phyloP scores from a whole-genome alignment of 495 filamentous ascomycete genomes.

The Pseudotulostoma volvatum region DNA sequence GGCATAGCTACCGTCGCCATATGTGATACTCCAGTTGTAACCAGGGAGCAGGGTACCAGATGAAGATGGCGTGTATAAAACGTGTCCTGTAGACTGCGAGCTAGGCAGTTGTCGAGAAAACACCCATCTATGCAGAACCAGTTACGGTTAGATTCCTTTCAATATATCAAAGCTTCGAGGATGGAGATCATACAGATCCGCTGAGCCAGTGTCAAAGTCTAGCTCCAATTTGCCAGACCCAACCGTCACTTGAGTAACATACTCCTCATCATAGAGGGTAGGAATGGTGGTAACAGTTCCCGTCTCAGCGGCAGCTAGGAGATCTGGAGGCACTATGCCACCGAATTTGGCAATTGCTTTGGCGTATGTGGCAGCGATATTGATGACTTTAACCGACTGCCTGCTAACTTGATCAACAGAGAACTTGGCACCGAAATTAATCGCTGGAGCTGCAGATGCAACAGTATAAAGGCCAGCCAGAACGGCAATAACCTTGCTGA shows the following conservation, averaged over 20 bases:
- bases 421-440: not conserved
- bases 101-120: not conserved
- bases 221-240: slow-evolving; percentile 33
- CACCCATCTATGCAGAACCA: not conserved
- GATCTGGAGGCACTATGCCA: slow-evolving; percentile 20
- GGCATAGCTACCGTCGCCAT: slow-evolving; percentile 55
- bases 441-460: not conserved
- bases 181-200: slow-evolving; percentile 44
- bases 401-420: not conserved
- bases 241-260: slow-evolving; percentile 48
- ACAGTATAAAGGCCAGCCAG: not conserved
- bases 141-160: too few relatives aligned
- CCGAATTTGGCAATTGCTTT: slow-evolving; percentile 29
- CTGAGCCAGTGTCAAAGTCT: slow-evolving; percentile 49
- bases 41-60: slow-evolving; percentile 35
- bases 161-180: too few relatives aligned
- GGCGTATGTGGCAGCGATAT: slow-evolving; percentile 22
- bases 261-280: slow-evolving; percentile 42
- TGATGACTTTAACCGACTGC: not conserved
- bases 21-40: slow-evolving; percentile 47
- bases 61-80: slow-evolving; percentile 39
- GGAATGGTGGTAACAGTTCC: slow-evolving; percentile 38
- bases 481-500: not conserved
- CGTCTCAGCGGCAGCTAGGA: slow-evolving; percentile 22
- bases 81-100: slow-evolving; percentile 1